Base-by-base conservation (phyloP, 2,329 filamentous ascomycete species). In the Orbilia quercus region DNA sequence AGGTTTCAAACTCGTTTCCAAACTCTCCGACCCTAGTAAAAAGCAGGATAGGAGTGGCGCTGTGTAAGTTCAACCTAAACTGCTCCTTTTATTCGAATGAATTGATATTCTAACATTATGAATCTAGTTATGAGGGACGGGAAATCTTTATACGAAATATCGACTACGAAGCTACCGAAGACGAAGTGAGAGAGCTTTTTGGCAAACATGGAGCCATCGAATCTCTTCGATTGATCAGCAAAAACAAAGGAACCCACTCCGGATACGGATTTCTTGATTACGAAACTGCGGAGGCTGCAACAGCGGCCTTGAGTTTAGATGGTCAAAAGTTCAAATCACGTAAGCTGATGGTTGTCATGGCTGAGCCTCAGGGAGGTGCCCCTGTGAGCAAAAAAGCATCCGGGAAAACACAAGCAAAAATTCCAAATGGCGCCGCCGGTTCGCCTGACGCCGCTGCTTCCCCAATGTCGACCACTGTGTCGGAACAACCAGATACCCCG, bases 221-320 rank as follows among this genome's bases (percentile, higher is more conserved):
- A 72, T 85, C 86, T 45, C 86, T 93, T 44, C 89, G 90, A 44
- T 84, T 96, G 28, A 86, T 92, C 2, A 70, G 45, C 25, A 89
- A 88, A 73, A 82, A 89, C 69, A 85, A 84, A 9, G 91, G 90
- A 16, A 86, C 86, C 69, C 89, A 88, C 76, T 89, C 89, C 63
- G 94, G 95, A 2, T 90, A 89, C 65, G 91, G 88, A 1, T 98
- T 93, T 79, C 83, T 98, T 36, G 88, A 90, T 7, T 96, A 92
- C 79, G 84, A 87, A 64, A 88, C 84, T 4, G 88, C 89, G 77
- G 85, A 92, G 50, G 89, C 90, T 2, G 84, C 87, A 40, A 83
- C 84, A 45, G 88, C 90, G 2, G 87, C 89, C 6, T 82, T 88
- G 7, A 86, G 88, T 57, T 84, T 94, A 80, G 85, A 96, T 81